These are phyloP conservation scores for Toxoplasma gondii DNA, from an alignment of 169 alveolate genomes.

Conservation along the genomic window DNA sequence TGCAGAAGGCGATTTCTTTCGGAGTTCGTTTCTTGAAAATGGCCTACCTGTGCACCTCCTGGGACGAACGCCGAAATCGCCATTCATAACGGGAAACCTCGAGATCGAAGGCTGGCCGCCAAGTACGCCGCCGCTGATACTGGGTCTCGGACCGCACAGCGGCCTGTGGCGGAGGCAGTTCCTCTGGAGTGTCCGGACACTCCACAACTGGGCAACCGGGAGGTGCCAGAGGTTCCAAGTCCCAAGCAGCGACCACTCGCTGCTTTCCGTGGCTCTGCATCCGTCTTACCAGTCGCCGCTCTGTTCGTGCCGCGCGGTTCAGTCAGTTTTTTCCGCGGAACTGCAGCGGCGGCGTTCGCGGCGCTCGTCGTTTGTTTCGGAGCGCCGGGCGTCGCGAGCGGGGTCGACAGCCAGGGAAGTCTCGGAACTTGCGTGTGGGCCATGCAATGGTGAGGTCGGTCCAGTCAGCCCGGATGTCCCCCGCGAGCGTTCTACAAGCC, in stretches of 20 bases:
- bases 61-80: background rate
- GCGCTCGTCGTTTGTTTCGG: background rate
- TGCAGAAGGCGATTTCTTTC: background rate
- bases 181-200: slow-evolving; percentile 9
- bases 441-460: too few species aligned
- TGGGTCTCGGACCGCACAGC: background rate
- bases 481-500: too few species aligned
- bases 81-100: background rate
- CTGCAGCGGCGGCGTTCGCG: background rate
- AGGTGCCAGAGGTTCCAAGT: background rate
- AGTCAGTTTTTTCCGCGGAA: background rate
- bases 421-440: too few species aligned
- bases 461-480: too few species aligned
- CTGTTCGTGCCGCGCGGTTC: background rate
- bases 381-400: background rate
- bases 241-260: background rate
- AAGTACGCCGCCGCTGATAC: background rate
- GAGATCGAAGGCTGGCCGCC: background rate
- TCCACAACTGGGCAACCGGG: slow-evolving; percentile 17
- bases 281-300: slow-evolving; percentile 19
- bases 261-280: background rate
- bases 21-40: background rate
- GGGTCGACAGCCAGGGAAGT: background rate
- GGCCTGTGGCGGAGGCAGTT: slow-evolving; percentile 33
- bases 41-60: background rate